A percentile compares a stretch with the other conserved stretches of the same genome.
phyloP scores from a whole-genome alignment of 441 rosid genomes.

The Populus hybrid region DNA sequence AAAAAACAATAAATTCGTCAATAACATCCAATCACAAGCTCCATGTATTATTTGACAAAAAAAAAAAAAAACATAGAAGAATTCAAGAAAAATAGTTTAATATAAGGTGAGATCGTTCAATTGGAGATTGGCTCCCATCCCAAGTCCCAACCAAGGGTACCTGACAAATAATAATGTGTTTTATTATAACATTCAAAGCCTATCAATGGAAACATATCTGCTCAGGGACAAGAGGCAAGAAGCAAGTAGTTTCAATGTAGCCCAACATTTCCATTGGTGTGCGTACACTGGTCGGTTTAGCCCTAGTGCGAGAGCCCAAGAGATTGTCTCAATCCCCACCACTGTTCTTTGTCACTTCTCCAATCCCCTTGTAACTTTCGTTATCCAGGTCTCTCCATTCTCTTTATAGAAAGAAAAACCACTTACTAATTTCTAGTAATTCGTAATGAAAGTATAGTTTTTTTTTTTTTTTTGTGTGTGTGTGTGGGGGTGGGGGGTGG shows the following conservation, averaged over 20 bases:
- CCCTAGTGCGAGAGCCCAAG: slow-evolving; percentile 2
- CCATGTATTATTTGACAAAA: neutral
- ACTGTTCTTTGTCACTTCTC: slow-evolving; percentile 15
- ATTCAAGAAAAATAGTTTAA: neutral
- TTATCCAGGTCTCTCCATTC: neutral
- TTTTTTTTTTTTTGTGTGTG: no score
- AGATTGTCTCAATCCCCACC: slow-evolving; percentile 15
- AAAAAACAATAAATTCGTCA: neutral
- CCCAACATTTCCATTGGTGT: slow-evolving; percentile 30
- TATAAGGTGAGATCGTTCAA: neutral
- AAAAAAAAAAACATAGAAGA: neutral
- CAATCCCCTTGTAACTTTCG: neutral
- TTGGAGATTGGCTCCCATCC: slow-evolving; percentile 4
- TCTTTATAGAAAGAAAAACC: neutral
- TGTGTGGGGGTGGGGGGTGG: no score
- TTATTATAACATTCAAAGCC: neutral
- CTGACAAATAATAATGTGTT: neutral
- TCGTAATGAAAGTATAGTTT: no score
- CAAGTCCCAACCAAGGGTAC: neutral
- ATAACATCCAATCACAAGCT: neutral
- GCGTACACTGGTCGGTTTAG: slow-evolving; percentile 31
- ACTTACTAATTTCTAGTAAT: neutral
- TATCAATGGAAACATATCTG: neutral
- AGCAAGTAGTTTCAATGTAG: slow-evolving; percentile 4
- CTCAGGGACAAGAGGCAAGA: slow-evolving; percentile 9